phyloP scores from a whole-genome alignment of 2,329 filamentous ascomycete species.

The Aspergillus cejpii region DNA sequence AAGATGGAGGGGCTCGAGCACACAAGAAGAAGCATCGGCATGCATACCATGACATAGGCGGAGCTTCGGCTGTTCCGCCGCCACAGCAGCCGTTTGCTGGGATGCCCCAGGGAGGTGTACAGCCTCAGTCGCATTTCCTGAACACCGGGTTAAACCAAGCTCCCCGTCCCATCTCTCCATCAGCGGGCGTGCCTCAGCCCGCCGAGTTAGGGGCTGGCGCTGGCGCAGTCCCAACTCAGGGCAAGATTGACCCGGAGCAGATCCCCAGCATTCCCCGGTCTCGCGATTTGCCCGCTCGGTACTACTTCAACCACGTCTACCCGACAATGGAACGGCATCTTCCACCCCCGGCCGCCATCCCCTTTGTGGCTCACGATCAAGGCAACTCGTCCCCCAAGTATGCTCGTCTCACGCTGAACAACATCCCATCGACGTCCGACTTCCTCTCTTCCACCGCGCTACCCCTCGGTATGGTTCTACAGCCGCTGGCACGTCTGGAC shows the following conservation, averaged over 20 bases:
- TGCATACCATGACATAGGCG: conserved; percentile 80
- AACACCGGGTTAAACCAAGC: conserved; percentile 48
- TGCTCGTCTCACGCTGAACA: conserved; percentile 84
- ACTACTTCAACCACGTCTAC: conserved; percentile 82
- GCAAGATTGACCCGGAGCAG: conserved; percentile 79
- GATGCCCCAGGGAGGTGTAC: conserved; percentile 53
- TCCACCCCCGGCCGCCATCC: conserved; percentile 77
- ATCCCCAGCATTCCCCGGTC: conserved; percentile 85
- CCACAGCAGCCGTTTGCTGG: conserved; percentile 65
- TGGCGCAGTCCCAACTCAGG: conserved; percentile 58
- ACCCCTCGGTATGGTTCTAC: conserved; percentile 78
- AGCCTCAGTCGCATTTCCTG: conserved; percentile 53
- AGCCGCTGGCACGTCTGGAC: conserved; percentile 77
- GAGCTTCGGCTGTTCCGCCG: conserved; percentile 48
- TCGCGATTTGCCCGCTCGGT: conserved; percentile 72
- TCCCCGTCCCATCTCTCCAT: conserved; percentile 26
- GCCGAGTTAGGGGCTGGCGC: conserved; percentile 29
- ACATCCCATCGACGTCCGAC: conserved; percentile 77
- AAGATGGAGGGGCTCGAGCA: conserved; percentile 41
- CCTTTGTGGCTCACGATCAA: conserved; percentile 91
- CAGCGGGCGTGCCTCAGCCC: conserved; percentile 20
- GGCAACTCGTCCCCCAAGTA: conserved; percentile 95
- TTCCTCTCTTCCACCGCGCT: conserved; percentile 72
- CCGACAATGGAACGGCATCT: conserved; percentile 93
- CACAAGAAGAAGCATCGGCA: conserved; percentile 89